These are phyloP conservation scores for Juncus effusus DNA, from an alignment of 176 grass and related monocot genomes.

Conservation along the genomic window DNA sequence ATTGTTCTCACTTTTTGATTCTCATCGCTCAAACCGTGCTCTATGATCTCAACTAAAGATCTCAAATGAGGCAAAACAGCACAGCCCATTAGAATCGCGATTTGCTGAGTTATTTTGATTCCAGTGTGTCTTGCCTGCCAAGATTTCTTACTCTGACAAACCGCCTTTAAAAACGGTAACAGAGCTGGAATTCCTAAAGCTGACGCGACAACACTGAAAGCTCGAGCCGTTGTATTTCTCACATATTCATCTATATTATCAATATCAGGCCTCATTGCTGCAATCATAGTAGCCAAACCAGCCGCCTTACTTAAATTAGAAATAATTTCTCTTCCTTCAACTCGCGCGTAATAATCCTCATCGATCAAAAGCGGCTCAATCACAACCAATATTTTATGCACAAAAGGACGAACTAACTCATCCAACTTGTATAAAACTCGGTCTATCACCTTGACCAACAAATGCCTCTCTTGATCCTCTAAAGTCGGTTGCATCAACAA, in stretches of 20 bases:
- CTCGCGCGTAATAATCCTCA: conserved; percentile 98
- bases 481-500: conserved; percentile 96
- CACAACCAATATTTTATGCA: conserved; percentile 97
- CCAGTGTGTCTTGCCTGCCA: conserved; percentile 85
- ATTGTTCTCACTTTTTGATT: conserved; percentile 97
- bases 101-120: conserved; percentile 96
- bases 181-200: conserved; percentile 91
- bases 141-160: conserved; percentile 95
- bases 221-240: conserved; percentile 93
- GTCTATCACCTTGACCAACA: conserved; percentile 97
- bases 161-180: conserved; percentile 71
- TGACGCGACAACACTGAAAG: conserved; percentile 96
- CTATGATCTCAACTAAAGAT: conserved; percentile 91
- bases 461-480: conserved; percentile 91
- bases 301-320: conserved; percentile 99
- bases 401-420: conserved; percentile 93
- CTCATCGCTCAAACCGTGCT: conserved; percentile 86
- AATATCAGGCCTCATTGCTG: conserved; percentile 92
- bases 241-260: conserved; percentile 99
- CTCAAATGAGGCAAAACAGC: conserved; percentile 90
- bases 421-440: conserved; percentile 96
- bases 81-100: conserved; percentile 97
- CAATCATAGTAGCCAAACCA: conserved; percentile 96
- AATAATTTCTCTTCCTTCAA: conserved; percentile 93
- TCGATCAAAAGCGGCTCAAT: conserved; percentile 94